Evolutionary conservation across 306 rosid genomes (phyloP).

Genomic region (Castanospermum australe): DNA sequence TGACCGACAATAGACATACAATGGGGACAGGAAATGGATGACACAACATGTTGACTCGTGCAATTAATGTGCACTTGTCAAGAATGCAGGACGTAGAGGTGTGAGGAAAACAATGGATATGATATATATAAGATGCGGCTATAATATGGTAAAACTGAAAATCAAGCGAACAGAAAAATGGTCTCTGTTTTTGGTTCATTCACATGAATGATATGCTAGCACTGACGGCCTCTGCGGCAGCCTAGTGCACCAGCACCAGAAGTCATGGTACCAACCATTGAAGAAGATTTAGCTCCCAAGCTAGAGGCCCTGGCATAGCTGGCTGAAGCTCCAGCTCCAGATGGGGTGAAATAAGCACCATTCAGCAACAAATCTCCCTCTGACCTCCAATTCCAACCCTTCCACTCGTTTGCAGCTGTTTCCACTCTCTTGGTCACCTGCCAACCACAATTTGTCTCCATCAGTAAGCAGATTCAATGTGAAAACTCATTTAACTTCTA

Average conservation of each 20-base stretch:
- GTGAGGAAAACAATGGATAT: conserved; percentile 34
- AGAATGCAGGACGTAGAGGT: conserved; percentile 34
- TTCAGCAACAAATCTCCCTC: conserved; percentile 85
- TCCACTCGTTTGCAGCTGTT: conserved; percentile 64
- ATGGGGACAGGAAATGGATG: conserved; percentile 27
- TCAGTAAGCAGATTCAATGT: neutral
- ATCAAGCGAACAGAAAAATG: conserved; percentile 34
- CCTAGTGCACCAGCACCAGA: conserved; percentile 74
- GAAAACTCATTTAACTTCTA: conserved; percentile 2
- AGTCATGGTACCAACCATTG: conserved; percentile 92
- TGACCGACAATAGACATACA: conserved; percentile 54
- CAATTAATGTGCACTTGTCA: conserved; percentile 86
- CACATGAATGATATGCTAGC: conserved; percentile 48
- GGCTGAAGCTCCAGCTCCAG: conserved; percentile 96
- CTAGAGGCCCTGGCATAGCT: conserved; percentile 98
- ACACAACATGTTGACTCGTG: conserved; percentile 59
- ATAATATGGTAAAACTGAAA: conserved; percentile 40
- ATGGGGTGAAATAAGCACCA: conserved; percentile 94
- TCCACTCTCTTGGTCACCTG: conserved; percentile 98
- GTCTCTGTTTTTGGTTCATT: conserved; percentile 19
- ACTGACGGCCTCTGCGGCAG: conserved; percentile 76
- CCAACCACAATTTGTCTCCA: neutral
- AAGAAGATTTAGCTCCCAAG: conserved; percentile 94
- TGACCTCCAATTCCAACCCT: conserved; percentile 94
- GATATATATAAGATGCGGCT: conserved; percentile 30